Evolutionary conservation across 176 grass and related monocot genomes (phyloP).

Genomic region (Oryza meyeriana): DNA sequence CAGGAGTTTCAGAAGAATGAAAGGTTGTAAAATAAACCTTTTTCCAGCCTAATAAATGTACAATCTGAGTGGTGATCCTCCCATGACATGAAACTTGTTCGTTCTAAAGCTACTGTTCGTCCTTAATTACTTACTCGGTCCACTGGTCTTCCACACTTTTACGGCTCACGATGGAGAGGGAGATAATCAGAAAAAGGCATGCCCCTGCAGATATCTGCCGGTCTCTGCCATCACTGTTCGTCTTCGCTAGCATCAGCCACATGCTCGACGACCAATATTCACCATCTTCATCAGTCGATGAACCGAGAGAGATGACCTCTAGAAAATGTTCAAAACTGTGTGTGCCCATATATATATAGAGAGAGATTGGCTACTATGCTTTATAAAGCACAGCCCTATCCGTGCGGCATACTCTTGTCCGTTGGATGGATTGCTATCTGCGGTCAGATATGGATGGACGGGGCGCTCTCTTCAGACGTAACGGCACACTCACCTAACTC

Average conservation of each 20-base stretch:
- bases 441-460: no score
- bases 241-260: not conserved
- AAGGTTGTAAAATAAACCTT: no score
- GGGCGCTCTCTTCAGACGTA: no score
- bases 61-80: no score
- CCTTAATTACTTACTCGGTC: not conserved
- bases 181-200: not conserved
- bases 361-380: no score
- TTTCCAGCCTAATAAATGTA: no score
- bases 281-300: not conserved
- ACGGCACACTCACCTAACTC: no score
- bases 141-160: not conserved
- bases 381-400: no score
- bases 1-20: not conserved
- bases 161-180: not conserved
- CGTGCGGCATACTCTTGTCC: no score
- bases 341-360: not conserved
- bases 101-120: not conserved
- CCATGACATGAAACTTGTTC: not conserved
- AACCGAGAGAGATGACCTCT: not conserved
- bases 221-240: not conserved
- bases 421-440: no score
- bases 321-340: constrained; percentile 10
- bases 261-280: not conserved
- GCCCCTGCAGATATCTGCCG: not conserved